Base-by-base conservation (phyloP, 495 filamentous ascomycete species). In the Trichoderma reesei region DNA sequence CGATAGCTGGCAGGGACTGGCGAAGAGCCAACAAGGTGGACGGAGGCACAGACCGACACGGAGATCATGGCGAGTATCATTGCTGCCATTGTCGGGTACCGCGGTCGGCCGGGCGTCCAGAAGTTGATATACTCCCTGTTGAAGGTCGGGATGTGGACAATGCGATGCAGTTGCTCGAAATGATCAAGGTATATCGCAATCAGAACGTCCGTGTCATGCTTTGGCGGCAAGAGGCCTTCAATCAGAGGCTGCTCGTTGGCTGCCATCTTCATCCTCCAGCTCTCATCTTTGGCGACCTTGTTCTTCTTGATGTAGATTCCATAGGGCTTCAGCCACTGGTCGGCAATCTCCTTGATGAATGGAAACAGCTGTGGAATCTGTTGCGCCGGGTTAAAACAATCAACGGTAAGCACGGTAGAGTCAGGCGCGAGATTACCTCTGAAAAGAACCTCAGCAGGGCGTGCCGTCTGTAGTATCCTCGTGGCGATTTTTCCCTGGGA, bases 21-120 rank as follows among this genome's bases (percentile, higher is more conserved):
- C 90, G 78, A 90, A 91, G 75, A 79, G 86, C 63, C 89, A 85
- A 71, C 88, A 87, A 59, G 74, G 86, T 67, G 88, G 88, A 3
- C 86, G 80, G 71, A 86, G 89, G 65, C 65, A 26, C 70, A 71
- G 16, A 56, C 34, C 11, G 72, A 71, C 9, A 74, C 70, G 3
- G 73, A 65, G 11, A 74, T 68, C 65, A 75, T 75, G 34, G 68
- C 66, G 5, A 75, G 54, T 1, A 76, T 26, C 6, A 74, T 70
- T 14, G 67, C 74, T 3, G 71, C 72, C 39, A 73, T 70, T 7
- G 72, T 66, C 20, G 72, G 69, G 14, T 63, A 67, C 44, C 68
- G 71, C 1, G 66, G 69, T 7, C 68, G 67, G 0, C 68, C 68
- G 8, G 66, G 64, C 0, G 70, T 48, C 76, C 75, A 80, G 63